Evolutionary conservation across 2,329 filamentous ascomycete species (phyloP), one percentile per base, ranked within the genome.

Genomic region (Monosporascus cannonballus): DNA sequence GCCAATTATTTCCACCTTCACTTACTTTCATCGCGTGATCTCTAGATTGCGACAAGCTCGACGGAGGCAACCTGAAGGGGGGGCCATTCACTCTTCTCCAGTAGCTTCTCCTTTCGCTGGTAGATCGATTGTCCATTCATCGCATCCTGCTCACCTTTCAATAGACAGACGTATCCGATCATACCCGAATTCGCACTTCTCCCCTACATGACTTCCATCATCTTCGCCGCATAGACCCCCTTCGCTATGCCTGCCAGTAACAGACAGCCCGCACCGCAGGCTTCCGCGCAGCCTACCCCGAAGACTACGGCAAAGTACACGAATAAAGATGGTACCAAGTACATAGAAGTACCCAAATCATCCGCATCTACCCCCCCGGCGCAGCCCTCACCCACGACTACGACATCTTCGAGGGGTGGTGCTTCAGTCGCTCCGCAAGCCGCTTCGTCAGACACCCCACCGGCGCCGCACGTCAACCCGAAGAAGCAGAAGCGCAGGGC

Each of bases 401-500:
- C 74, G 46, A 65, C 72, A 24, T 66, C 75, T 45, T 64, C 66
- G 18, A 57, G 70, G 63, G 65, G 67, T 59, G 65, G 69, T 59
- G 59, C 63, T 59, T 62, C 66, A 53, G 63, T 63, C 55, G 65
- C 60, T 55, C 41, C 25, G 22, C 59, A 61, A 56, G 60, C 57
- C 41, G 27, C 54, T 36, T 34, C 61, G 52, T 38, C 54, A 60
- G 61, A 66, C 54, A 55, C 54, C 54, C 54, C 61, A 18, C 62
- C 70, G 47, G 72, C 76, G 45, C 76, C 75, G 45, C 66, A 77
- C 8, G 86, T 92, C 49, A 96, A 96, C 73, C 85, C 89, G 67
- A 96, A 96, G 78, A 97, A 96, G 77, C 89, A 94, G 71, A 96
- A 96, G 78, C 84, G 92, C 61, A 83, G 92, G 60, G 87, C 89